These are phyloP conservation scores for Termitomyces sp. DNA, from an alignment of 768 basidiomycete species.

Conservation along the genomic window DNA sequence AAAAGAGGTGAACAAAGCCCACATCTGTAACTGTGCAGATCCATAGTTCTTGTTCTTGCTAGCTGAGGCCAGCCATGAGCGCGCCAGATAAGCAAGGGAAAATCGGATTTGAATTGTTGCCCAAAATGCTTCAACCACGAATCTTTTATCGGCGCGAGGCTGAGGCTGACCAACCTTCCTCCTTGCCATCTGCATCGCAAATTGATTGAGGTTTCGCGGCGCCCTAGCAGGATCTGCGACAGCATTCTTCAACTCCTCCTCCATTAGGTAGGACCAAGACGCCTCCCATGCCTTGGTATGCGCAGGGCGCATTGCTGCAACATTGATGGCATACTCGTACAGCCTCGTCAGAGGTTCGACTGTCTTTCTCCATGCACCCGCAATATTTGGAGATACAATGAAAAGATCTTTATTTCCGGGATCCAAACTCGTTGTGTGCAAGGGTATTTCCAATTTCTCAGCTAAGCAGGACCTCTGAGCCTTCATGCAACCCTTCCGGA, in stretches of 20 bases:
- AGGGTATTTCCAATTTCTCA: constrained; percentile 5
- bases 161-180: constrained; percentile 53
- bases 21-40: constrained; percentile 32
- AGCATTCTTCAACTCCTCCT: constrained; percentile 39
- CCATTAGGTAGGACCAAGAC: constrained; percentile 49
- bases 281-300: constrained; percentile 62
- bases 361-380: constrained; percentile 35
- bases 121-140: constrained; percentile 61
- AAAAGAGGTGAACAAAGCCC: constrained; percentile 47
- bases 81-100: constrained; percentile 42
- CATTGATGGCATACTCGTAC: constrained; percentile 36
- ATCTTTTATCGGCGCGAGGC: constrained; percentile 57
- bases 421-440: constrained; percentile 11
- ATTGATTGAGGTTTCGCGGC: constrained; percentile 39
- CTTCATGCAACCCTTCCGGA: constrained; percentile 12
- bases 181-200: constrained; percentile 51
- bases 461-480: constrained; percentile 11
- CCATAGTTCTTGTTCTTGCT: constrained; percentile 17
- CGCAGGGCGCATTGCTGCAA: constrained; percentile 48
- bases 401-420: constrained; percentile 17
- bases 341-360: constrained; percentile 32
- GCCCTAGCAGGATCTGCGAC: constrained; percentile 29
- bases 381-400: constrained; percentile 28
- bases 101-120: constrained; percentile 51
- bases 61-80: constrained; percentile 34